Conservation (phyloP, 2,329 filamentous ascomycete species). For the Gaeumannomyces sp. region DNA sequence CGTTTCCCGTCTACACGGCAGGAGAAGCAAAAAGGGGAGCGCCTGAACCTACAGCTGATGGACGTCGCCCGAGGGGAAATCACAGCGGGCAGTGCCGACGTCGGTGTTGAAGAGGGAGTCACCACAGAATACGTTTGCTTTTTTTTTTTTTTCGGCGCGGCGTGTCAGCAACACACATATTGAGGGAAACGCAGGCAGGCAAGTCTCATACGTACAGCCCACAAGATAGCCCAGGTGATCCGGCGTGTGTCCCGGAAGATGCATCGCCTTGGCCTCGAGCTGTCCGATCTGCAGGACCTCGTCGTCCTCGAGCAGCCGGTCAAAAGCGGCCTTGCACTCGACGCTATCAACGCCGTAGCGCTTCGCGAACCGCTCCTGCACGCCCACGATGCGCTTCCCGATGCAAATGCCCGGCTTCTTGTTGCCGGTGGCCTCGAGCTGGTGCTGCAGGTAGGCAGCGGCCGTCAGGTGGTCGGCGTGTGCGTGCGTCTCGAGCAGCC, state of each 20-base stretch:
- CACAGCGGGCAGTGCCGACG: constrained; percentile 46
- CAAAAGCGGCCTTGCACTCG: constrained; percentile 44
- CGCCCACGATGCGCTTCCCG: constrained; percentile 43
- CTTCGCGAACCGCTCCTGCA: constrained; percentile 43
- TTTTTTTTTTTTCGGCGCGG: no score
- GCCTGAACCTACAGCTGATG: background rate
- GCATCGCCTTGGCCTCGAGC: constrained; percentile 38
- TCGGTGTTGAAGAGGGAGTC: constrained; percentile 48
- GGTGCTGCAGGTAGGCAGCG: constrained; percentile 48
- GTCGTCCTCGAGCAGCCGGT: constrained; percentile 46
- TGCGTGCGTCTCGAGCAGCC: constrained; percentile 56
- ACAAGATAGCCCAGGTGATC: constrained; percentile 55
- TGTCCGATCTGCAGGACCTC: constrained; percentile 45
- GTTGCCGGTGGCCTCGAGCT: constrained; percentile 29
- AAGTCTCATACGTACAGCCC: constrained; percentile 28
- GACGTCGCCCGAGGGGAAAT: constrained; percentile 39
- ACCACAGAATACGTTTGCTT: constrained; percentile 43
- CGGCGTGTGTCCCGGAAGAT: constrained; percentile 55
- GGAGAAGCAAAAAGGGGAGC: background rate
- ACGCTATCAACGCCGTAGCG: constrained; percentile 38
- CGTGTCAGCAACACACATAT: background rate
- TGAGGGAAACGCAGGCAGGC: background rate
- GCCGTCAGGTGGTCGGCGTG: constrained; percentile 58
- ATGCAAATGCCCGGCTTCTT: constrained; percentile 43
- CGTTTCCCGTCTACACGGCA: no score